Percentiles rank a stretch among this genome's conserved stretches.
Evolutionary conservation across 768 basidiomycete genomes (phyloP).

Genomic region (Phaffia australis): DNA sequence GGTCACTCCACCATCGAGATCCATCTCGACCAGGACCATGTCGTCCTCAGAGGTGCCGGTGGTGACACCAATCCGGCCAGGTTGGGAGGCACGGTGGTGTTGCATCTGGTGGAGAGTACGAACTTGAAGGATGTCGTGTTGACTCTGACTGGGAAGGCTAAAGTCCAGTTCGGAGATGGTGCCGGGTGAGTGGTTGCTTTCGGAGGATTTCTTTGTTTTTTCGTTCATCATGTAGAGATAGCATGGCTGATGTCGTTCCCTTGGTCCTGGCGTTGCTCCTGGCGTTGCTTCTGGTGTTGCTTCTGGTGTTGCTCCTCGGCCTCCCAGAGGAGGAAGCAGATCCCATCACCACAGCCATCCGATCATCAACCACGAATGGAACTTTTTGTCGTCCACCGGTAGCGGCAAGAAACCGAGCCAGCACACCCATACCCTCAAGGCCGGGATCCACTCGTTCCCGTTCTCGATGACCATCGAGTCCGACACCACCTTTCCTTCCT

Average conservation of each 20-base stretch:
- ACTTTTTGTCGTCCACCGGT: slow-evolving; percentile 56
- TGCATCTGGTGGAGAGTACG: slow-evolving; percentile 69
- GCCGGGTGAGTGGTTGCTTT: slow-evolving; percentile 7
- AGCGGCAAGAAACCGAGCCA: slow-evolving; percentile 49
- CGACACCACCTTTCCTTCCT: slow-evolving; percentile 74
- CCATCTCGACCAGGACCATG: slow-evolving; percentile 55
- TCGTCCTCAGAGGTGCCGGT: slow-evolving; percentile 67
- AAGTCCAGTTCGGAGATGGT: slow-evolving; percentile 27
- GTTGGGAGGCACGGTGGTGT: slow-evolving; percentile 67
- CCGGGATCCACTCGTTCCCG: slow-evolving; percentile 86
- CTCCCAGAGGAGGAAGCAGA: slow-evolving; percentile 27
- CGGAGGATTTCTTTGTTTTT: background rate
- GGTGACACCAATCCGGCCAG: slow-evolving; percentile 68
- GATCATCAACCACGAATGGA: slow-evolving; percentile 78
- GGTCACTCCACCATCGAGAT: slow-evolving; percentile 50
- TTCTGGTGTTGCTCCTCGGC: background rate
- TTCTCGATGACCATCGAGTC: slow-evolving; percentile 63
- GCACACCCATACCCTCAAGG: slow-evolving; percentile 79
- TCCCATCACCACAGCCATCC: slow-evolving; percentile 42
- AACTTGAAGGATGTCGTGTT: slow-evolving; percentile 42
- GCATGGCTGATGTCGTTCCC: background rate
- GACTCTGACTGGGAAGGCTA: slow-evolving; percentile 25
- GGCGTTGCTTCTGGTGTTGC: background rate
- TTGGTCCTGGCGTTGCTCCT: background rate
- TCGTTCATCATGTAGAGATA: background rate